A percentile compares a stretch with the other conserved stretches of the same genome.
Conservation (phyloP, 805 yeast genomes). For the Kregervanrija pseudodelftensis region DNA sequence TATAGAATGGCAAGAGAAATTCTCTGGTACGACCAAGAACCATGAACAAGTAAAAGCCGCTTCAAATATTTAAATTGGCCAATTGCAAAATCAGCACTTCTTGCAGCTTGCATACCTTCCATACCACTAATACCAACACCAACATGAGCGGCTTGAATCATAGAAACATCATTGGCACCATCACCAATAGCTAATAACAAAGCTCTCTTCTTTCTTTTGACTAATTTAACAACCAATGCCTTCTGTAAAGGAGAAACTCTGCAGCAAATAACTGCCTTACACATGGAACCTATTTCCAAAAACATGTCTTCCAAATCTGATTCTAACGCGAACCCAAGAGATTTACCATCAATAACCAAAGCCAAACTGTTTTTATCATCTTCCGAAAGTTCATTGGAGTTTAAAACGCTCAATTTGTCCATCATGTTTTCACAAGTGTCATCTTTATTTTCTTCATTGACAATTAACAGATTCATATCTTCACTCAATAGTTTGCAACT, state of each 20-base stretch:
- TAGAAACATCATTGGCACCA: slow-evolving; percentile 98
- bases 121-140: slow-evolving; percentile 98
- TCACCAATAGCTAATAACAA: slow-evolving; percentile 90
- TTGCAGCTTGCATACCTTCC: slow-evolving; percentile 99
- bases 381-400: slow-evolving; percentile 54
- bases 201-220: slow-evolving; percentile 72
- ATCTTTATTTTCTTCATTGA: slow-evolving; percentile 77
- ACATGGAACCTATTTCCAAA: slow-evolving; percentile 71
- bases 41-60: slow-evolving; percentile 85
- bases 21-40: slow-evolving; percentile 96
- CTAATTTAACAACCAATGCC: slow-evolving; percentile 92
- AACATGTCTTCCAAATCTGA: slow-evolving; percentile 70
- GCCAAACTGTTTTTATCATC: slow-evolving; percentile 79
- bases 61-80: slow-evolving; percentile 88
- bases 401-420: slow-evolving; percentile 70
- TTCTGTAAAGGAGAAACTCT: slow-evolving; percentile 97
- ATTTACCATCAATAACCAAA: slow-evolving; percentile 88
- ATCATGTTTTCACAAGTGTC: slow-evolving; percentile 68
- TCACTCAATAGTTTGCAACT: slow-evolving; percentile 90
- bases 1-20: slow-evolving; percentile 87
- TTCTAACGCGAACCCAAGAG: slow-evolving; percentile 80
- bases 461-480: slow-evolving; percentile 87
- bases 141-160: slow-evolving; percentile 99
- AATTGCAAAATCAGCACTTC: slow-evolving; percentile 95
- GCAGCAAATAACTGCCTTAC: slow-evolving; percentile 96